These are phyloP conservation scores for Epichloe gansuensis DNA, from an alignment of 2,329 filamentous ascomycete genomes.

Conservation along the genomic window DNA sequence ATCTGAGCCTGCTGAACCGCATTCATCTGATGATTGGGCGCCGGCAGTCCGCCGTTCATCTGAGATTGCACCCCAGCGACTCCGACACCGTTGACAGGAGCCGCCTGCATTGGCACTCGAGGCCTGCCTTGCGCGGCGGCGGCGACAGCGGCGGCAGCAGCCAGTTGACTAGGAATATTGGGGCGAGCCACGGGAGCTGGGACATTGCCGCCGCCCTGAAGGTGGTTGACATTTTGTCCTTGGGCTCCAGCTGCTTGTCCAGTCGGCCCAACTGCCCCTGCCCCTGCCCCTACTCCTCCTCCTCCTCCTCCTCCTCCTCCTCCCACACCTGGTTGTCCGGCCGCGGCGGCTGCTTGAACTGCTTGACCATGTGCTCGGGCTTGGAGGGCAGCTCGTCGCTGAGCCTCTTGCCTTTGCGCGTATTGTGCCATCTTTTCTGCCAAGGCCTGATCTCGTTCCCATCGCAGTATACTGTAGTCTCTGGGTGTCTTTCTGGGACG, in stretches of 20 bases:
- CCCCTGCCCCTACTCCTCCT: slow-evolving; percentile 23
- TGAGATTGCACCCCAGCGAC: slow-evolving; percentile 33
- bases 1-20: slow-evolving; percentile 59
- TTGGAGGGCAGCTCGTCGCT: slow-evolving; percentile 38
- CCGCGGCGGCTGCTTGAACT: slow-evolving; percentile 32
- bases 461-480: slow-evolving; percentile 81
- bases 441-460: slow-evolving; percentile 67
- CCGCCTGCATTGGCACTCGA: slow-evolving; percentile 42
- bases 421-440: slow-evolving; percentile 46
- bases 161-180: slow-evolving; percentile 29
- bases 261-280: slow-evolving; percentile 2
- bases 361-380: slow-evolving; percentile 33
- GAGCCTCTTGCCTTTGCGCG: slow-evolving; percentile 46
- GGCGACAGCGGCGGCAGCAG: slow-evolving; percentile 27
- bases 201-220: slow-evolving; percentile 17
- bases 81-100: slow-evolving; percentile 38
- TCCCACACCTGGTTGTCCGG: slow-evolving; percentile 13
- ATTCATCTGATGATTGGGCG: slow-evolving; percentile 48
- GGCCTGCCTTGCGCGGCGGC: slow-evolving; percentile 32
- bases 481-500: slow-evolving; percentile 62
- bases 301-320: not conserved
- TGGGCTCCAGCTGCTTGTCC: slow-evolving; percentile 12
- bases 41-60: slow-evolving; percentile 37
- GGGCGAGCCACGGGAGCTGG: slow-evolving; percentile 23
- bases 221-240: slow-evolving; percentile 17